Conservation (phyloP, 208 protist species). For the Naegleria gruberi region DNA sequence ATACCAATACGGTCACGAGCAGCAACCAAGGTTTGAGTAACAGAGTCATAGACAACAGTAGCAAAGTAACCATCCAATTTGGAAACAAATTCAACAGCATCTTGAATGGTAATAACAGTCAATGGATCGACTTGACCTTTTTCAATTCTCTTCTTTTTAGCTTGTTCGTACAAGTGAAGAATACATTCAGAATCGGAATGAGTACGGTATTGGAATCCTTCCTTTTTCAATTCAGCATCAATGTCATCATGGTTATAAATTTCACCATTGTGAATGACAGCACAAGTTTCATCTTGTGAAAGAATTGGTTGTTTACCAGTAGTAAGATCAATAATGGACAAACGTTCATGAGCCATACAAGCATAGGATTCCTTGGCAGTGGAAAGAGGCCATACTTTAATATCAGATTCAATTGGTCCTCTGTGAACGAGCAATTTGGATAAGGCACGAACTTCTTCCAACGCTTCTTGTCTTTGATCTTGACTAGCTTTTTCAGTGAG, state of each 20-base stretch:
- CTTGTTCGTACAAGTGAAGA: background rate
- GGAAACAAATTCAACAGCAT: background rate
- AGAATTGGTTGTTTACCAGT: slow-evolving; percentile 58
- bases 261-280: slow-evolving; percentile 70
- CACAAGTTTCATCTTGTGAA: slow-evolving; percentile 37
- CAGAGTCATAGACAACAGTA: background rate
- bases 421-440: background rate
- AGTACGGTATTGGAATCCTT: background rate
- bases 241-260: slow-evolving; percentile 73
- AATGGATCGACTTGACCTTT: background rate
- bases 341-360: slow-evolving; percentile 52
- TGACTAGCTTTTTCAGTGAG: background rate
- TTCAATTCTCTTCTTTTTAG: background rate
- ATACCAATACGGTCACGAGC: slow-evolving; percentile 2
- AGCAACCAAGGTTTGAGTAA: background rate
- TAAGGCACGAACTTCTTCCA: background rate
- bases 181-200: background rate
- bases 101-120: background rate
- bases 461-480: background rate
- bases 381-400: background rate
- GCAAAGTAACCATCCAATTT: background rate
- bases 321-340: slow-evolving; percentile 57
- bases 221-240: background rate
- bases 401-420: background rate
- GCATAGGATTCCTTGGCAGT: background rate